Conservation (phyloP, 768 basidiomycete genomes). For the Pulveroboletus ravenelii region DNA sequence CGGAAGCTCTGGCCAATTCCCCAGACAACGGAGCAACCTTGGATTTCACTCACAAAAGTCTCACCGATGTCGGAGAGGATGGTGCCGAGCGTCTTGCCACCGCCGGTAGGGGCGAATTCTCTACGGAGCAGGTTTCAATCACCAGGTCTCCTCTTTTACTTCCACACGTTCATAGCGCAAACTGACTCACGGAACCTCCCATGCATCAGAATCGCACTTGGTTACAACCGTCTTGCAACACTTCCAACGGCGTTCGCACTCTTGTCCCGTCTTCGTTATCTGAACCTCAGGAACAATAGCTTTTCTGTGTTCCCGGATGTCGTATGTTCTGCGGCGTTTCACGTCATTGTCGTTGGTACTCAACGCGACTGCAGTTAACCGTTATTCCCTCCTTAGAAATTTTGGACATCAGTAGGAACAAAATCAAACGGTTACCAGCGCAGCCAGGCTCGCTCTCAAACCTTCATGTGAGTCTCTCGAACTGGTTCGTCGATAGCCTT, state of each 20-base stretch:
- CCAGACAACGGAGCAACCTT: constrained; percentile 79
- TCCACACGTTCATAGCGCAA: constrained; percentile 2
- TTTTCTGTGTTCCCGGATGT: constrained; percentile 83
- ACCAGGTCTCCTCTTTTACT: constrained; percentile 47
- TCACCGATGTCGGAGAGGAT: constrained; percentile 70
- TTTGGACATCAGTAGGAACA: constrained; percentile 91
- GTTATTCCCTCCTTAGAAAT: constrained; percentile 86
- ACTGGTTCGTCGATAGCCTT: neutral
- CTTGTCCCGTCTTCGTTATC: constrained; percentile 71
- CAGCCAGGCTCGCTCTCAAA: constrained; percentile 74
- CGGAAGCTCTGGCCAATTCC: constrained; percentile 61
- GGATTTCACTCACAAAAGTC: constrained; percentile 72
- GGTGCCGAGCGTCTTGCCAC: constrained; percentile 76
- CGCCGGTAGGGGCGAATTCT: constrained; percentile 43
- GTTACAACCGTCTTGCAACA: constrained; percentile 75
- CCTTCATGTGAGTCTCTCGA: constrained; percentile 53
- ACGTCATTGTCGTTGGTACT: constrained; percentile 1
- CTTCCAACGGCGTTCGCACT: constrained; percentile 72
- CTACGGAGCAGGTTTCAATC: constrained; percentile 49
- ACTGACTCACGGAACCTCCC: constrained; percentile 2
- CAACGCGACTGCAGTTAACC: constrained; percentile 55
- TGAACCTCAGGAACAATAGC: constrained; percentile 82
- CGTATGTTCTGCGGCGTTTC: constrained; percentile 44
- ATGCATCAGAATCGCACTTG: constrained; percentile 69
- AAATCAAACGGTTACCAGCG: constrained; percentile 72